Evolutionary conservation across 345 rosid genomes (phyloP).

Genomic region (Pugionium cornutum): DNA sequence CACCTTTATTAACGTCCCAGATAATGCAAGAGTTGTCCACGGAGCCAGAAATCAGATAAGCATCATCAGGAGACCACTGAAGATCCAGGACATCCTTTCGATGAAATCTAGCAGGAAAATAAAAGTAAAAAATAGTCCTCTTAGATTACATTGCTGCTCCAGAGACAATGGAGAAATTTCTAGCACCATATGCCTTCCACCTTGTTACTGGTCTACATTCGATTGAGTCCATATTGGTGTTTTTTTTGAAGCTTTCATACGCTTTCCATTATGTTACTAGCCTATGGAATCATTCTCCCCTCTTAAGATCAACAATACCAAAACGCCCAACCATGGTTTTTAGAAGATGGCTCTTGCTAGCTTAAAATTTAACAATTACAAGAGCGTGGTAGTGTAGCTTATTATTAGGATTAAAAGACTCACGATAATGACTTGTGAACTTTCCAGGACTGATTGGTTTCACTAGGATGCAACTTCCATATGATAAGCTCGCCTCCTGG

Average conservation of each 20-base stretch:
- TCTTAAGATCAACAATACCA: not conserved
- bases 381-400: not conserved
- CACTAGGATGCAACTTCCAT: conserved; percentile 77
- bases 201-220: not conserved
- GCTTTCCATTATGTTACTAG: not conserved
- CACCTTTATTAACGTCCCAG: conserved; percentile 95
- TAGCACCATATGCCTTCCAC: not conserved
- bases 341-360: conserved; percentile 7
- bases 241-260: not conserved
- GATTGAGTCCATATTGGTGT: not conserved
- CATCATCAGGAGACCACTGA: conserved; percentile 83
- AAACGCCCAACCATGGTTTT: not conserved
- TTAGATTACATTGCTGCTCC: not conserved
- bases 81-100: conserved; percentile 90
- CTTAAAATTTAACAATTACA: not conserved
- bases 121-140: not conserved
- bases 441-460: conserved; percentile 85
- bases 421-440: conserved; percentile 76
- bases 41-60: conserved; percentile 85
- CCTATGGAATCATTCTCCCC: conserved; percentile 9
- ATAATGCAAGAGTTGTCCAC: conserved; percentile 97
- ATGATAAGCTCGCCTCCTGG: conserved; percentile 90
- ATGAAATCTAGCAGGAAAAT: conserved; percentile 64
- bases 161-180: not conserved
- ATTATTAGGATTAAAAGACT: conserved; percentile 36